Evolutionary conservation across 73 alveolate genomes (phyloP).

Genomic region (Symbiodinium natans): DNA sequence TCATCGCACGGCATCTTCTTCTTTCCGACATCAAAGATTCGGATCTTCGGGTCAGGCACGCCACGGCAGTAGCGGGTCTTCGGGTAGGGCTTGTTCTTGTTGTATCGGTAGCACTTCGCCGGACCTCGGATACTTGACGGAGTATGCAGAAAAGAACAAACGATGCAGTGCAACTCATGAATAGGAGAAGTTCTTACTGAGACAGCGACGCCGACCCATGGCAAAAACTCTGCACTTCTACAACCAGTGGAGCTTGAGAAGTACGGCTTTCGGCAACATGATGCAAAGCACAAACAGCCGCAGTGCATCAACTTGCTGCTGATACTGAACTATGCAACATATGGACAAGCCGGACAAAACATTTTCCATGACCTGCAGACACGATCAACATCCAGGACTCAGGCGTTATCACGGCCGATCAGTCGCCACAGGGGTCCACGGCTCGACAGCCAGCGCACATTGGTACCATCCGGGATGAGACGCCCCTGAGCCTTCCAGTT

Average conservation of each 20-base stretch:
- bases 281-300: neutral
- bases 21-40: constrained; percentile 98
- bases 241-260: neutral
- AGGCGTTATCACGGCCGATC: constrained; percentile 83
- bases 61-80: constrained; percentile 99
- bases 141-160: too few relatives aligned
- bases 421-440: constrained; percentile 93
- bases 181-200: too few relatives aligned
- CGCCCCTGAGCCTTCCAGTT: constrained; percentile 96
- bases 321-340: too few relatives aligned
- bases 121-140: constrained; percentile 95
- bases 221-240: too few relatives aligned
- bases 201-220: too few relatives aligned
- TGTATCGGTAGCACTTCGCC: constrained; percentile 98
- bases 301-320: too few relatives aligned
- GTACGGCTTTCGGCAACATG: too few relatives aligned
- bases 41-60: constrained; percentile 99
- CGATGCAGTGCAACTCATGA: neutral
- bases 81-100: constrained; percentile 99
- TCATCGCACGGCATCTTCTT: constrained; percentile 83
- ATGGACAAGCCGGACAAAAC: too few relatives aligned
- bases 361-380: too few relatives aligned
- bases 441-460: constrained; percentile 94
- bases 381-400: too few relatives aligned
- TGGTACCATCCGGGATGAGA: constrained; percentile 97